phyloP scores from a whole-genome alignment of 2,329 filamentous ascomycete species.

The Zarea fungicola region DNA sequence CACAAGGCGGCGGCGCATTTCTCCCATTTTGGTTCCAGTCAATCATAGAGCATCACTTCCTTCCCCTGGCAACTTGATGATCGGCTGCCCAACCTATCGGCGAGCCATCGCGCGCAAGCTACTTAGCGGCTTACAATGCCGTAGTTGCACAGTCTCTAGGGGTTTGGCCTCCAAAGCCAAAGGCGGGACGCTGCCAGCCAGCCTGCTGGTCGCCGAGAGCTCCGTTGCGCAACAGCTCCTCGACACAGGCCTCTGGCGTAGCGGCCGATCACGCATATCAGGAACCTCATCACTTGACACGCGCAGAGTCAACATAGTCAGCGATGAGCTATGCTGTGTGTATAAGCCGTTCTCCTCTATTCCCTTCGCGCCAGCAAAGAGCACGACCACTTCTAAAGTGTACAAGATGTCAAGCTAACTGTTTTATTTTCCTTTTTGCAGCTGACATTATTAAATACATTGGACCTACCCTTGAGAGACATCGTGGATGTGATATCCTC shows the following conservation, averaged over 20 bases:
- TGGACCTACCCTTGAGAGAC: slow-evolving; percentile 60
- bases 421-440: slow-evolving; percentile 22
- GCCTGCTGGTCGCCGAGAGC: slow-evolving; percentile 2
- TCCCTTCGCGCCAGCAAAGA: no score
- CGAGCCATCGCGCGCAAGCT: neutral
- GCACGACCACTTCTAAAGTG: neutral
- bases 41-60: no score
- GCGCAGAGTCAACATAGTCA: slow-evolving; percentile 48
- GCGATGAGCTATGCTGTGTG: slow-evolving; percentile 45
- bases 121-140: neutral
- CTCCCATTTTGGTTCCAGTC: no score
- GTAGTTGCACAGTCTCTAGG: neutral
- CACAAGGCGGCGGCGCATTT: no score
- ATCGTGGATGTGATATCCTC: slow-evolving; percentile 76
- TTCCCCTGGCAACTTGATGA: slow-evolving; percentile 1
- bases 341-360: neutral
- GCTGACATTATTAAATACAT: slow-evolving; percentile 68
- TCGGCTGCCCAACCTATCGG: neutral
- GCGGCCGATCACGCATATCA: neutral
- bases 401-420: neutral
- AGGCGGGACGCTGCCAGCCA: neutral
- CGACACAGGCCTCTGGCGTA: slow-evolving; percentile 23
- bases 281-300: slow-evolving; percentile 21
- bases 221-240: slow-evolving; percentile 22
- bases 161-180: neutral